phyloP scores from a whole-genome alignment of 495 filamentous ascomycete genomes.

The Aspergillus asperescens region DNA sequence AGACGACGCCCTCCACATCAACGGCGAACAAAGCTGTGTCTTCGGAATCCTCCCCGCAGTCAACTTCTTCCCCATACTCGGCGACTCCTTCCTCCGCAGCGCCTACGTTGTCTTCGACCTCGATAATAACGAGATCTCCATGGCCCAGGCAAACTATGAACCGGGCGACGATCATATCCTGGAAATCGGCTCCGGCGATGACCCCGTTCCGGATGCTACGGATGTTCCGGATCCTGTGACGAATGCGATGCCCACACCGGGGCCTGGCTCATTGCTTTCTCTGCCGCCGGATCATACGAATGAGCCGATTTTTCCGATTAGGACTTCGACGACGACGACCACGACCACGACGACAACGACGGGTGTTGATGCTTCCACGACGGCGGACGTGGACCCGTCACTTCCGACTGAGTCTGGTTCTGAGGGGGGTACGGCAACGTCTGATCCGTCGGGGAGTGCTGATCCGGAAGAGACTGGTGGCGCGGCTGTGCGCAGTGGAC shows the following conservation, averaged over 20 bases:
- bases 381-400: neutral
- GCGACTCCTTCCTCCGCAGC: conserved; percentile 83
- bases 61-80: conserved; percentile 60
- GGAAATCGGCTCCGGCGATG: conserved; percentile 61
- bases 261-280: neutral
- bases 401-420: neutral
- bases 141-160: conserved; percentile 77
- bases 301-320: conserved; percentile 8
- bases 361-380: neutral
- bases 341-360: neutral
- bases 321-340: neutral
- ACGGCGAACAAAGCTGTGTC: conserved; percentile 44
- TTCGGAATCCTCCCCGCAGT: conserved; percentile 62
- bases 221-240: conserved; percentile 55
- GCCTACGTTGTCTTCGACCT: conserved; percentile 89
- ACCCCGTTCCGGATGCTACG: conserved; percentile 63
- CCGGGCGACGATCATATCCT: conserved; percentile 54
- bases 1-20: conserved; percentile 1
- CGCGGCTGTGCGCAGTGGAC: neutral
- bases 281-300: neutral
- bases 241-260: conserved; percentile 14
- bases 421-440: no score
- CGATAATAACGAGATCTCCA: conserved; percentile 67
- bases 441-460: neutral
- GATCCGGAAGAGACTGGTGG: neutral